phyloP scores from a whole-genome alignment of 257 asterid species.

The Anisodus tanguticus region DNA sequence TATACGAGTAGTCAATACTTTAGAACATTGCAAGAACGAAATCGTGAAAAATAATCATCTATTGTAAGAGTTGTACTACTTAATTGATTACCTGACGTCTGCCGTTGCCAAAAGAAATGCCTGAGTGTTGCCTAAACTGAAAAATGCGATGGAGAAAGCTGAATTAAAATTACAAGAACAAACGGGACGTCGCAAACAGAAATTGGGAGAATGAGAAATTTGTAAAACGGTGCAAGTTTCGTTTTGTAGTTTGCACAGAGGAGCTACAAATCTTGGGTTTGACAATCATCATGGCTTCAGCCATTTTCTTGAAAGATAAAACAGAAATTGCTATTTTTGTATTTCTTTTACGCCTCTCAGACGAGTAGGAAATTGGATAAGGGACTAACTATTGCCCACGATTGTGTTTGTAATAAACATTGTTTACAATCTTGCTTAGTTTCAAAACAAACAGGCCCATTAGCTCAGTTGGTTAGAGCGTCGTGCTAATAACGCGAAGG shows the following conservation, averaged over 20 bases:
- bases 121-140: constrained; percentile 51
- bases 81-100: constrained; percentile 44
- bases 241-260: constrained; percentile 35
- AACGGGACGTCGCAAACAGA: not conserved
- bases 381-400: not conserved
- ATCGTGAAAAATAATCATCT: no score
- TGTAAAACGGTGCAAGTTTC: constrained; percentile 35
- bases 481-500: constrained; percentile 52
- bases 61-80: not conserved
- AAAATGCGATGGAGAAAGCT: not conserved
- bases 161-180: no score
- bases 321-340: not conserved
- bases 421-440: rapidly evolving
- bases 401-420: not conserved
- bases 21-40: no score
- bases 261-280: constrained; percentile 40
- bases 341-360: not conserved
- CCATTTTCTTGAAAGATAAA: constrained; percentile 41
- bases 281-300: constrained; percentile 54
- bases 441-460: constrained; percentile 7
- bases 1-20: no score
- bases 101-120: constrained; percentile 44
- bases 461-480: constrained; percentile 49
- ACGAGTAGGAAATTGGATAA: not conserved
- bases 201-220: not conserved